Conservation (phyloP, 345 rosid species). For the Hypericum androsaemum region DNA sequence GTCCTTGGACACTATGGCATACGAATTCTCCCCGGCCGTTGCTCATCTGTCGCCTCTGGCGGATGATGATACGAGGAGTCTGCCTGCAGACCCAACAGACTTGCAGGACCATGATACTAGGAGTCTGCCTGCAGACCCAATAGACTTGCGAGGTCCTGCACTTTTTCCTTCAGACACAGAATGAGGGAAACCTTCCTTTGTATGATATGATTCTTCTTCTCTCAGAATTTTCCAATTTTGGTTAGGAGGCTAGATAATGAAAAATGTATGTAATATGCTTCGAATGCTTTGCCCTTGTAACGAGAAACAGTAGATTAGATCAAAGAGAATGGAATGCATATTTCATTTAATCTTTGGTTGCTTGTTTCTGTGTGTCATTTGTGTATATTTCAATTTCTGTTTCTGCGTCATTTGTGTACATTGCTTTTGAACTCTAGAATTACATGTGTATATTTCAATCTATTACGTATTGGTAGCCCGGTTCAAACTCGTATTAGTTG, state of each 20-base stretch:
- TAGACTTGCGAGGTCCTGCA: slow-evolving; percentile 12
- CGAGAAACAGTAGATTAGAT: slow-evolving; percentile 17
- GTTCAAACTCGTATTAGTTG: no score
- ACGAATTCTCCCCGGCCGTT: background rate
- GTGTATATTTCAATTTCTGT: slow-evolving; percentile 2
- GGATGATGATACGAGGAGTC: background rate
- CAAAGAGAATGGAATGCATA: slow-evolving; percentile 22
- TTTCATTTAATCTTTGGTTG: slow-evolving; percentile 19
- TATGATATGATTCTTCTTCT: slow-evolving; percentile 14
- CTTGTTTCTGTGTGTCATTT: slow-evolving; percentile 6
- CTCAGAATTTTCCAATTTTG: background rate
- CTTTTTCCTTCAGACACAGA: slow-evolving; percentile 58
- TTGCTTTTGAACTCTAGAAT: no score
- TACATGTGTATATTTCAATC: no score
- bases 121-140: background rate
- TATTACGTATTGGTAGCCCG: no score
- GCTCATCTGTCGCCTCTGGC: slow-evolving; percentile 3
- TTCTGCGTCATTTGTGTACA: no score
- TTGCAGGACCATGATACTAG: background rate
- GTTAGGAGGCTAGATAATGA: slow-evolving; percentile 16
- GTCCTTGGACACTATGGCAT: no score
- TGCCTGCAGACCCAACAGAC: slow-evolving; percentile 3
- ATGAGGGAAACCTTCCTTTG: slow-evolving; percentile 21
- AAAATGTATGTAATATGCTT: slow-evolving; percentile 4
- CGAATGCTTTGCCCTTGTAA: slow-evolving; percentile 18